Percentiles rank a stretch among this genome's conserved stretches.
Conservation (phyloP, 306 rosid genomes). For the Vigna unguiculata region DNA sequence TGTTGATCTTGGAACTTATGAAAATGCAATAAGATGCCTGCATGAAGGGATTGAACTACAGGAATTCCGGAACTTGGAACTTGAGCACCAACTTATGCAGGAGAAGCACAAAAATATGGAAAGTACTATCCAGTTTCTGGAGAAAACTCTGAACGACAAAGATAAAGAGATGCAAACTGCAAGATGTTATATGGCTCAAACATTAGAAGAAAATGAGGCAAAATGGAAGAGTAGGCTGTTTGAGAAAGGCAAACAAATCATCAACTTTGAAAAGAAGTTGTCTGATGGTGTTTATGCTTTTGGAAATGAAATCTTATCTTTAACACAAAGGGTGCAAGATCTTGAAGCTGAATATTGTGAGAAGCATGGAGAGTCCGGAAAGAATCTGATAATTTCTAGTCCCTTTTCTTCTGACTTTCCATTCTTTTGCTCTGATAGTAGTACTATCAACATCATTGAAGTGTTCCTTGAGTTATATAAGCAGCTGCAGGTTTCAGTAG, state of each 20-base stretch:
- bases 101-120: conserved; percentile 50
- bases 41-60: conserved; percentile 56
- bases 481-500: conserved; percentile 49
- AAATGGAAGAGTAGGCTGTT: conserved; percentile 47
- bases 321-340: conserved; percentile 48
- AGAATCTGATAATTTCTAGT: conserved; percentile 35
- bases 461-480: conserved; percentile 45
- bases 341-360: conserved; percentile 44
- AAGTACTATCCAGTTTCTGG: conserved; percentile 43
- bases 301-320: conserved; percentile 38
- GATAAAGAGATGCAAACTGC: conserved; percentile 46
- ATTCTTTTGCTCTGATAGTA: conserved; percentile 33
- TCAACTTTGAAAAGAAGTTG: conserved; percentile 49
- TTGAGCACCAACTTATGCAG: conserved; percentile 44
- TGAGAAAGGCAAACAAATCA: conserved; percentile 48
- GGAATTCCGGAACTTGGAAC: conserved; percentile 46
- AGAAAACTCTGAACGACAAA: conserved; percentile 50
- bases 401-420: conserved; percentile 36
- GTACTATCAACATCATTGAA: conserved; percentile 42
- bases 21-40: conserved; percentile 47
- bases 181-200: conserved; percentile 30
- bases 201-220: conserved; percentile 43
- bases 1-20: conserved; percentile 36
- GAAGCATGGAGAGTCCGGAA: conserved; percentile 19
- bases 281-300: conserved; percentile 49